A percentile compares a stretch with the other conserved stretches of the same genome.
These are phyloP conservation scores for Monosporozyma aerobia DNA, from an alignment of 805 yeast species.

Conservation along the genomic window DNA sequence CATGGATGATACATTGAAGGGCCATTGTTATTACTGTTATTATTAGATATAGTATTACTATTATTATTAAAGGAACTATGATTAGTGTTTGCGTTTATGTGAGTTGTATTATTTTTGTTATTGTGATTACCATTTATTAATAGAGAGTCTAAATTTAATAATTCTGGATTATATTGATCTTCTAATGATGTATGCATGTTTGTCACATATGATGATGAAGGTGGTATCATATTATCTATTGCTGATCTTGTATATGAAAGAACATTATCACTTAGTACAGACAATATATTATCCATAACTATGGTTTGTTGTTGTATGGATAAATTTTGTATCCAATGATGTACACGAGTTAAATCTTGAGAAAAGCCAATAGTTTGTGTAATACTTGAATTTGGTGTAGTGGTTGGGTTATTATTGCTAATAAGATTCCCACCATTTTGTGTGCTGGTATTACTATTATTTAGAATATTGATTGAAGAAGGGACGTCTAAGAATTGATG, in stretches of 20 bases:
- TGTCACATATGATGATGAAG: neutral
- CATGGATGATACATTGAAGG: slow-evolving; percentile 14
- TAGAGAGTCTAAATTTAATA: slow-evolving; percentile 7
- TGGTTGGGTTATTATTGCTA: neutral
- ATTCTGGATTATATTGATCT: neutral
- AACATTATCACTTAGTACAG: slow-evolving; percentile 43
- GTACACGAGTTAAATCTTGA: slow-evolving; percentile 41
- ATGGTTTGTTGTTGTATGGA: slow-evolving; percentile 43
- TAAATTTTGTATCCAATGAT: slow-evolving; percentile 43
- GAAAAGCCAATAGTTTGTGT: slow-evolving; percentile 26
- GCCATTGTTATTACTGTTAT: slow-evolving; percentile 3
- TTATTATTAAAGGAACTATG: slow-evolving; percentile 5
- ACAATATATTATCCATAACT: slow-evolving; percentile 46
- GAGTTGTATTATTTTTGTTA: neutral
- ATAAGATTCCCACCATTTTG: slow-evolving; percentile 10
- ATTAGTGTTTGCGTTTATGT: slow-evolving; percentile 2
- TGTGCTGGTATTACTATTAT: neutral
- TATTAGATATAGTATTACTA: slow-evolving; percentile 3
- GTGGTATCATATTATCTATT: slow-evolving; percentile 30
- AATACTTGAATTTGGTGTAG: neutral
- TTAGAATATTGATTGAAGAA: neutral
- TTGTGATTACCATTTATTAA: slow-evolving; percentile 3
- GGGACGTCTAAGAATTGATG: neutral
- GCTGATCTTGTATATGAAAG: slow-evolving; percentile 40
- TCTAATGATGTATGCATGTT: neutral